Evolutionary conservation across 1,284 basidiomycete genomes (phyloP).

Genomic region (Thecaphora frezii): DNA sequence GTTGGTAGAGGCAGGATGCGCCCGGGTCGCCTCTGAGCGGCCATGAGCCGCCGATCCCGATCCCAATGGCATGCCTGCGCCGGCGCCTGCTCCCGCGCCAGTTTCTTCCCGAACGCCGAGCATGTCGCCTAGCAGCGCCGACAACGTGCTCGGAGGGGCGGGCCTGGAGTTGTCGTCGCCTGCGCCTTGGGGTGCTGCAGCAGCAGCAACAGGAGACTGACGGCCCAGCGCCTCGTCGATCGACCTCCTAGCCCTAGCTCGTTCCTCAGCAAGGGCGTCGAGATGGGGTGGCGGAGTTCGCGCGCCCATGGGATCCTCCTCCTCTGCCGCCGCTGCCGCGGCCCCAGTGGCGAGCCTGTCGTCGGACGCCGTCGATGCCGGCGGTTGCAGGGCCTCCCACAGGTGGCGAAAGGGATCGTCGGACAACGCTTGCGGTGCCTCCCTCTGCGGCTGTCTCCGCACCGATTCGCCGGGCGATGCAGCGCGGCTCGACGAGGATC

Average conservation of each 20-base stretch:
- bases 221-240: conserved; percentile 20
- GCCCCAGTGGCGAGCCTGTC: too few species aligned
- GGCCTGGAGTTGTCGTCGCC: neutral
- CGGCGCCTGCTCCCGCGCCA: neutral
- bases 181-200: too few species aligned
- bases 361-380: too few species aligned
- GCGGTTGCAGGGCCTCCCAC: neutral
- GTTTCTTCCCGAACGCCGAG: neutral
- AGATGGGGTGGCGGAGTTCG: conserved; percentile 32
- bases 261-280: conserved; percentile 19
- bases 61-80: neutral
- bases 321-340: too few species aligned
- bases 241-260: conserved; percentile 27
- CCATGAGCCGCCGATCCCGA: neutral
- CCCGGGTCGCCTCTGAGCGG: conserved; percentile 1
- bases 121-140: neutral
- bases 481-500: too few species aligned
- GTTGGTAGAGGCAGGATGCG: too few species aligned
- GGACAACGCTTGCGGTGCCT: too few species aligned
- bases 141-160: neutral
- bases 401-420: neutral
- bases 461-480: too few species aligned
- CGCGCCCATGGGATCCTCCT: neutral
- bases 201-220: neutral
- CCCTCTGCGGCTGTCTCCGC: too few species aligned